Evolutionary conservation across 2,329 filamentous ascomycete genomes (phyloP).

Genomic region (Acarospora socialis): DNA sequence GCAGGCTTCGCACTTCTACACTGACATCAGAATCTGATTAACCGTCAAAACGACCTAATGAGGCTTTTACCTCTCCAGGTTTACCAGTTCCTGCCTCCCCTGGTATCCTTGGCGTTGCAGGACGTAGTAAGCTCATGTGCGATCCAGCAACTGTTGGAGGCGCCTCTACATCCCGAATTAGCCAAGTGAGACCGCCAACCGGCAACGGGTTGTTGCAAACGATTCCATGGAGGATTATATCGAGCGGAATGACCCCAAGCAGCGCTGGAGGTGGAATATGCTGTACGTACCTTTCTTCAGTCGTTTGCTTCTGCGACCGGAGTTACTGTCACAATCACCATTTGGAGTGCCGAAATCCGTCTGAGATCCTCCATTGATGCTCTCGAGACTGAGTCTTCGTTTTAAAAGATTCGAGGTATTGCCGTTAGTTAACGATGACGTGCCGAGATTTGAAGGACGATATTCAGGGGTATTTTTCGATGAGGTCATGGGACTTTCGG

Average conservation of each 20-base stretch:
- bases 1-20: slow-evolving; percentile 71
- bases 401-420: slow-evolving; percentile 50
- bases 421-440: slow-evolving; percentile 39
- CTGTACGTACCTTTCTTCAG: slow-evolving; percentile 61
- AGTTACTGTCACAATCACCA: slow-evolving; percentile 48
- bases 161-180: slow-evolving; percentile 31
- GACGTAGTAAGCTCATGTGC: slow-evolving; percentile 88
- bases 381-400: slow-evolving; percentile 54
- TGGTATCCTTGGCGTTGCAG: slow-evolving; percentile 44
- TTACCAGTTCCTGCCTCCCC: slow-evolving; percentile 43
- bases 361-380: slow-evolving; percentile 22
- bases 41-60: slow-evolving; percentile 3
- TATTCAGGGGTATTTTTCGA: slow-evolving; percentile 52
- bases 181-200: slow-evolving; percentile 12
- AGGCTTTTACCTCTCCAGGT: slow-evolving; percentile 39
- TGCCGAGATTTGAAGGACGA: slow-evolving; percentile 39
- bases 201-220: neutral
- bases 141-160: slow-evolving; percentile 82
- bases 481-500: slow-evolving; percentile 23
- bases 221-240: too few species aligned
- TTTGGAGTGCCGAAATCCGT: slow-evolving; percentile 30
- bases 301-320: slow-evolving; percentile 76
- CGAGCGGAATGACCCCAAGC: too few species aligned
- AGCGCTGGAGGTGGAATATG: neutral
- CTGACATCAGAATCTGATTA: slow-evolving; percentile 12